These are phyloP conservation scores for Mucor lusitanicus DNA, from an alignment of 371 early-diverging fungal species.

Conservation along the genomic window DNA sequence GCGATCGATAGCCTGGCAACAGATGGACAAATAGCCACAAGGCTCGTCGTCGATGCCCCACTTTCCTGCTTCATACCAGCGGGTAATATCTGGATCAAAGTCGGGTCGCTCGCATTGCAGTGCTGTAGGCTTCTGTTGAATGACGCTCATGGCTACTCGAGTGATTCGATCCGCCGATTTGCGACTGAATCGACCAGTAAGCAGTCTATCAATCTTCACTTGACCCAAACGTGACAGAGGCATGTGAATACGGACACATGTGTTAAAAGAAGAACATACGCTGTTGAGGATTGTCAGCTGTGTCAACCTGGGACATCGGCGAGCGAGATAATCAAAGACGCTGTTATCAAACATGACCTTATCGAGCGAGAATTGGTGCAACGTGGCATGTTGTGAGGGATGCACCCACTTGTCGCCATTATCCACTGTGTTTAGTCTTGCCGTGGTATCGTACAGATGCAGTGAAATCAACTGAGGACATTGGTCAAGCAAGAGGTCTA, in stretches of 20 bases:
- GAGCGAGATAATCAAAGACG: not conserved
- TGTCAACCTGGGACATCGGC: not conserved
- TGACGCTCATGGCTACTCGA: not conserved
- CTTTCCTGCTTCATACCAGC: not conserved
- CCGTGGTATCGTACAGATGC: not conserved
- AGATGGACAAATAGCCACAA: not conserved
- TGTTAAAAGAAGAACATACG: not conserved
- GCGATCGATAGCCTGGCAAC: not conserved
- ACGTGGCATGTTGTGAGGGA: not conserved
- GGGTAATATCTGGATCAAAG: not conserved
- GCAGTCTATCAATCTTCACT: not conserved
- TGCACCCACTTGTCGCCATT: not conserved
- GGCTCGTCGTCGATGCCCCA: not conserved
- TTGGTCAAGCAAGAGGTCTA: not conserved
- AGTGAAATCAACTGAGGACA: not conserved
- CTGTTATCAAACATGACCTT: not conserved
- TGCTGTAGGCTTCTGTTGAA: not conserved
- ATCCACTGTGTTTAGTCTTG: not conserved
- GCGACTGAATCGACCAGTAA: not conserved
- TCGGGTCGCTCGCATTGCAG: not conserved
- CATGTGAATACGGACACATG: not conserved
- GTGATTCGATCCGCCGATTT: not conserved
- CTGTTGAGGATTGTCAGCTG: not conserved
- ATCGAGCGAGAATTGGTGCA: not conserved
- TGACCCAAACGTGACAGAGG: not conserved